Base-by-base conservation (phyloP, 306 rosid genomes). In the Glycine tomentella region DNA sequence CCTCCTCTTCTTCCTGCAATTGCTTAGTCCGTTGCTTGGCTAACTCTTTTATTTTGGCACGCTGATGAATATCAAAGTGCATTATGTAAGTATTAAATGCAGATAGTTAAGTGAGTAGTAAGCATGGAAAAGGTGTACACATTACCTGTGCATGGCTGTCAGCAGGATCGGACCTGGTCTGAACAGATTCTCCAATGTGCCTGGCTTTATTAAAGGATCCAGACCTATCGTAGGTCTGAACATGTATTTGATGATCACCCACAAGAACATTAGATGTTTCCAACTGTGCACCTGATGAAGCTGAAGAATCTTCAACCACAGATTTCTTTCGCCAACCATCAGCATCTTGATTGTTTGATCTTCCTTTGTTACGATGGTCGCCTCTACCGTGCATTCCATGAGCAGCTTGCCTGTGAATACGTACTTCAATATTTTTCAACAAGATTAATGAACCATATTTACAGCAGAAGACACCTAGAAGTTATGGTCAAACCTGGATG, bases 1-100 rank as follows among this genome's bases (percentile, higher is more conserved):
- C 98, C 86, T 91, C 98, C 84, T 95, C 98, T 84, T 95, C 97
- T 87, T 93, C 97, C 86, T 84, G 95, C 72, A 91, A 86, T 83
- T 93, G 93, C 83, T 79, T 93, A 58, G 97, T 87, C 53, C 91
- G 91, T 49, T 93, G 98, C 86, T 85, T 90, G 73, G 93, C 95
- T 81, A 88, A 78, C 81, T 91, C 99, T 87, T 80, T 90, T 84
- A 81, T 84, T 86, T 89, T 90, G 75, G 86, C 78, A 80, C 84
- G 97, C 99, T 95, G 89, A 84, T 51, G 11, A 72, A 65, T 76
- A 81, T 72, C 66, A 55, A 75, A 42, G 53, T 58, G 58, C 61
- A 44, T 16, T 31, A 17, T 38, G 61, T 84, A 65, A 89, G 82
- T 58, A 68, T 66, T 66, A 79, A 57, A 80, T 40, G 72, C 74